phyloP scores from a whole-genome alignment of 108 stramenopile genomes.

The Pinguiococcus pyrenoidosus region DNA sequence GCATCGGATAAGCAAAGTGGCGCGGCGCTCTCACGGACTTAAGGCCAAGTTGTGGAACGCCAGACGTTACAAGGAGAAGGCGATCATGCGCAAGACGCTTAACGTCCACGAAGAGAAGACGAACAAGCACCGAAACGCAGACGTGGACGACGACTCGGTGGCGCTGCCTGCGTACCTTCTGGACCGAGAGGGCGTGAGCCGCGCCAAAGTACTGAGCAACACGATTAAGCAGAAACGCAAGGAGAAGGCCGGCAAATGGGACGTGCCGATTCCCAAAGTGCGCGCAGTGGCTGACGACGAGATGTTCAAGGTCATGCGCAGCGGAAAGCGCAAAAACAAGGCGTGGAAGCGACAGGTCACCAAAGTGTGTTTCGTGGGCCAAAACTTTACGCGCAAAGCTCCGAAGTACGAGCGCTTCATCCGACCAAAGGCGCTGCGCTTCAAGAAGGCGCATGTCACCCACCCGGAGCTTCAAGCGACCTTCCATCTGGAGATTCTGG shows the following conservation, averaged over 20 bases:
- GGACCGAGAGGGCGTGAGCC: slow-evolving; percentile 87
- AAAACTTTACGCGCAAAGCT: slow-evolving; percentile 89
- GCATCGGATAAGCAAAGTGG: slow-evolving; percentile 83
- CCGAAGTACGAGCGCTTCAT: slow-evolving; percentile 99
- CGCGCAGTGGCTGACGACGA: slow-evolving; percentile 98
- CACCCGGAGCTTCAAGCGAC: slow-evolving; percentile 94
- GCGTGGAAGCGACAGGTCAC: slow-evolving; percentile 98
- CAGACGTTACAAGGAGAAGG: slow-evolving; percentile 97
- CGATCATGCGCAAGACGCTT: slow-evolving; percentile 95
- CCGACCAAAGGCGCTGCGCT: slow-evolving; percentile 85
- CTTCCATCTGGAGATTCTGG: slow-evolving; percentile 92
- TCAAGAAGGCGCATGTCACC: slow-evolving; percentile 97
- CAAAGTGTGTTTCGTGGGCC: slow-evolving; percentile 80
- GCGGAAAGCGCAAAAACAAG: slow-evolving; percentile 78
- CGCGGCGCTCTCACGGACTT: slow-evolving; percentile 92
- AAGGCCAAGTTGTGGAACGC: slow-evolving; percentile 92
- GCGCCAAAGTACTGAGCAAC: slow-evolving; percentile 96
- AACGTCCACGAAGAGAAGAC: slow-evolving; percentile 70
- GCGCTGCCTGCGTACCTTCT: slow-evolving; percentile 94
- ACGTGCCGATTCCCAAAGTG: slow-evolving; percentile 93
- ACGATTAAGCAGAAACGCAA: slow-evolving; percentile 99
- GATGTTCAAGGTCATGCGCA: slow-evolving; percentile 89
- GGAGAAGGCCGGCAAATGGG: slow-evolving; percentile 99
- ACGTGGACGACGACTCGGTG: slow-evolving; percentile 80
- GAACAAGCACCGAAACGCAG: slow-evolving; percentile 84